A percentile compares a stretch with the other conserved stretches of the same genome.
These are phyloP conservation scores for Monarda citriodora DNA, from an alignment of 305 asterid species.

Conservation along the genomic window DNA sequence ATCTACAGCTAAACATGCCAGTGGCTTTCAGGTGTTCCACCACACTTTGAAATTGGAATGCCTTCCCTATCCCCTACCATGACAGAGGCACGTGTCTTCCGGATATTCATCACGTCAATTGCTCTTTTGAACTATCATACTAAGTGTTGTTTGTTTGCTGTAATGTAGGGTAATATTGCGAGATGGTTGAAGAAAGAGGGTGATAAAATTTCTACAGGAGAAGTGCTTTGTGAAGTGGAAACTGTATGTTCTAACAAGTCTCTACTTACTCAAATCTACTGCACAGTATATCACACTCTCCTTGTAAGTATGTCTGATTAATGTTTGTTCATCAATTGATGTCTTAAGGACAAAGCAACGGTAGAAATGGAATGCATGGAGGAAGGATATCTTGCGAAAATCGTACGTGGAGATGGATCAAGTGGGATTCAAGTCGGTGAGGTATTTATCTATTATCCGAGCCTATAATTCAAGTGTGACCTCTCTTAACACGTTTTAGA, in stretches of 20 bases:
- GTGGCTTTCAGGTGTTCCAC: constrained; percentile 81
- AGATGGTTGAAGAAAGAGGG: constrained; percentile 99
- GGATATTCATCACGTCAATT: constrained; percentile 12
- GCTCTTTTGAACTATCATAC: constrained; percentile 12
- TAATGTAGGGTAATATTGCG: constrained; percentile 91
- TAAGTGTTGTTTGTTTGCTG: constrained; percentile 20
- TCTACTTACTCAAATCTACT: constrained; percentile 17
- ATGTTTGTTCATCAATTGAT: constrained; percentile 16
- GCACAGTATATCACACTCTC: constrained; percentile 14
- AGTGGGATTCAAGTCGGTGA: constrained; percentile 98
- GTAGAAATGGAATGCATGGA: constrained; percentile 99
- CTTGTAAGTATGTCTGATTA: constrained; percentile 17
- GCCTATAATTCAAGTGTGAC: neutral
- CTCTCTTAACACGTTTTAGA: constrained; percentile 9
- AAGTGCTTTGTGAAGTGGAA: constrained; percentile 99
- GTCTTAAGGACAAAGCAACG: constrained; percentile 91
- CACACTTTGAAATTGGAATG: constrained; percentile 99
- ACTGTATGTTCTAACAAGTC: constrained; percentile 60
- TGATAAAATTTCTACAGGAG: constrained; percentile 92
- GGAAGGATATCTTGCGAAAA: constrained; percentile 98
- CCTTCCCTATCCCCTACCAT: constrained; percentile 99
- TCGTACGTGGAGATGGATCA: constrained; percentile 86
- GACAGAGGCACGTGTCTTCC: constrained; percentile 73
- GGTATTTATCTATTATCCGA: constrained; percentile 48
- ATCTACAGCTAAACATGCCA: constrained; percentile 18